Evolutionary conservation across 495 filamentous ascomycete genomes (phyloP), one percentile per base, ranked within the genome.

Genomic region (Talaromyces stipitatus): DNA sequence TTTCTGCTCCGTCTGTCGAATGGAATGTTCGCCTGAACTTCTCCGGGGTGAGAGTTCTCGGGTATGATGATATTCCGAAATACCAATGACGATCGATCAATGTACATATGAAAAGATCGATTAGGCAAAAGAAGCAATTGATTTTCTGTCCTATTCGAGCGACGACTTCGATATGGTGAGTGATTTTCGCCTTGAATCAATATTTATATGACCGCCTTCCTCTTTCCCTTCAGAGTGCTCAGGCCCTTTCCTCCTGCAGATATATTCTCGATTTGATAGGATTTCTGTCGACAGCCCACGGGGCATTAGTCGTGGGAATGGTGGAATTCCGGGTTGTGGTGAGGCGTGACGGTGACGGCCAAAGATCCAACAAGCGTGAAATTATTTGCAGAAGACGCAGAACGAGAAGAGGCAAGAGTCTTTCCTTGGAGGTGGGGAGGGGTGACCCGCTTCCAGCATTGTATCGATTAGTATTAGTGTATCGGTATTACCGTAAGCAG

Each of bases 401-500:
- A 26, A 48, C 22, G 45, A 48, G 45, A 48, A 48, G 45, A 26
- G 45, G 24, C 36, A 48, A 48, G 45, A 48, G 45, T 12, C 45
- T 48, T 48, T 48, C 22, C 45, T 48, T 23, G 45, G 24, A 48
- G 45, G 45, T 48, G 45, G 45, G 45, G 45, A 48, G 45, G 45
- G 45, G 45, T 48, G 45, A 48, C 45, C 45, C 45, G 45, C 45
- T 48, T 26, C 24, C 24, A 48, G 45, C 45, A 48, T 11, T 48
- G 20, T 24, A 48, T 24, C 18, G 20, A 4, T 48, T 14, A 20
- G 45, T 48, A n/a, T 14, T 48, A 26, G 24, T 26, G 45, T 48
- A 26, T 48, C 20, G 12, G 20, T 24, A 46, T 5, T 48, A 48
- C 22, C 22, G 45, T 48, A 12, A 14, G 45, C 20, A 26, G 20